A percentile compares a stretch with the other conserved stretches of the same genome.
phyloP scores from a whole-genome alignment of 116 monocot genomes.

The Papilionanthe hybrid region DNA sequence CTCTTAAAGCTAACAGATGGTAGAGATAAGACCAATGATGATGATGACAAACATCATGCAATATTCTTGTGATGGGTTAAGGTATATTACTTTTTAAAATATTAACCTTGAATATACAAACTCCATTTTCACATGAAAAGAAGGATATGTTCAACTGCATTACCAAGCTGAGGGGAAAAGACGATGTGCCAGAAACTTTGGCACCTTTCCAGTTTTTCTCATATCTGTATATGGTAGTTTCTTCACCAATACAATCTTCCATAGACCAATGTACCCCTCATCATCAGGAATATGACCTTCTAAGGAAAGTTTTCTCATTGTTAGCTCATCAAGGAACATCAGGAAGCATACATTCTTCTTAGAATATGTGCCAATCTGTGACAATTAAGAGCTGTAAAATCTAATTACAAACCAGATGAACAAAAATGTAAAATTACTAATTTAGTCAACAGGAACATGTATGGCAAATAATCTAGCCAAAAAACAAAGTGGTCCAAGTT shows the following conservation, averaged over 20 bases:
- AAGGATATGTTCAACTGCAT: not conserved
- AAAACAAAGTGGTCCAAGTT: not conserved
- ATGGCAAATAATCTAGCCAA: not conserved
- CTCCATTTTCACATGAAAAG: not conserved
- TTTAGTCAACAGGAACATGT: not conserved
- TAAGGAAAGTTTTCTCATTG: slow-evolving; percentile 60
- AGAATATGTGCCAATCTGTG: slow-evolving; percentile 58
- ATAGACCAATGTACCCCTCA: slow-evolving; percentile 68
- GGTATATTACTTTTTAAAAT: too few relatives aligned
- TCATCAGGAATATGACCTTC: slow-evolving; percentile 77
- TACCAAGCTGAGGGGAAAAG: slow-evolving; percentile 91
- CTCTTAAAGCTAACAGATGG: too few relatives aligned
- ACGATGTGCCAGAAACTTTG: slow-evolving; percentile 86
- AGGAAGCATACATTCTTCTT: slow-evolving; percentile 84
- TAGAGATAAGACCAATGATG: too few relatives aligned
- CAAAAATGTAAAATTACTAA: not conserved
- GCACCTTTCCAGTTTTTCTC: slow-evolving; percentile 82
- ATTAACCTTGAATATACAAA: too few relatives aligned
- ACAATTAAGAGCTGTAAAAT: slow-evolving; percentile 21
- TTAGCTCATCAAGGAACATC: slow-evolving; percentile 83
- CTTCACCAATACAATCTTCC: slow-evolving; percentile 68
- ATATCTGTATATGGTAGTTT: slow-evolving; percentile 79
- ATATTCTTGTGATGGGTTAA: too few relatives aligned
- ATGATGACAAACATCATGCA: too few relatives aligned
- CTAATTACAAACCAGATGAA: not conserved